Percentiles rank a stretch among this genome's conserved stretches.
These are phyloP conservation scores for Ichthyophonus hoferi DNA, from an alignment of 208 protist genomes.

Conservation along the genomic window DNA sequence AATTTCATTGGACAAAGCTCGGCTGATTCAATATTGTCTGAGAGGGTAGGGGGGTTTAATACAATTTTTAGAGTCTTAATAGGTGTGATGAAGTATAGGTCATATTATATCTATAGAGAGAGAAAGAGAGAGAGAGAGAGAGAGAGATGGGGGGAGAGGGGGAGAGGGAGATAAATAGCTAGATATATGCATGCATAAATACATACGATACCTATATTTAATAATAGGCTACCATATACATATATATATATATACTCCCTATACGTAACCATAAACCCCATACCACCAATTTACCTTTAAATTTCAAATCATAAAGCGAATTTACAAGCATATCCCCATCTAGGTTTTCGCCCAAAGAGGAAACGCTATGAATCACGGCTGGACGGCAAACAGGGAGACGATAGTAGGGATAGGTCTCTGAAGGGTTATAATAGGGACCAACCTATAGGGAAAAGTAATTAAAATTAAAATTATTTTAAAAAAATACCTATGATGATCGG, in stretches of 20 bases:
- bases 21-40: too few relatives aligned
- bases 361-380: conserved; percentile 16
- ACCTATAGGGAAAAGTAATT: too few relatives aligned
- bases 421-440: conserved; percentile 75
- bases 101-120: background rate
- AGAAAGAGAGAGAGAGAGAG: background rate
- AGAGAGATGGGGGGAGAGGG: background rate
- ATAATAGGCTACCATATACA: background rate
- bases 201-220: too few relatives aligned
- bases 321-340: conserved; percentile 58
- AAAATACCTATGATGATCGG: too few relatives aligned
- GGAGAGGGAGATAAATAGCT: background rate
- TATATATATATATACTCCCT: too few relatives aligned
- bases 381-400: conserved; percentile 68
- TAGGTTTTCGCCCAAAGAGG: conserved; percentile 46
- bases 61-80: too few relatives aligned
- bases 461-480: too few relatives aligned
- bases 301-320: conserved; percentile 47
- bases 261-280: too few relatives aligned
- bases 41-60: conserved; percentile 28
- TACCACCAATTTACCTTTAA: conserved; percentile 46
- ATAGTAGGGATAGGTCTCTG: conserved; percentile 75
- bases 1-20: conserved; percentile 63
- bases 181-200: background rate
- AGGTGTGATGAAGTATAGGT: background rate